phyloP scores from a whole-genome alignment of 75 land plant species.

The Cupressus sempervirens region DNA sequence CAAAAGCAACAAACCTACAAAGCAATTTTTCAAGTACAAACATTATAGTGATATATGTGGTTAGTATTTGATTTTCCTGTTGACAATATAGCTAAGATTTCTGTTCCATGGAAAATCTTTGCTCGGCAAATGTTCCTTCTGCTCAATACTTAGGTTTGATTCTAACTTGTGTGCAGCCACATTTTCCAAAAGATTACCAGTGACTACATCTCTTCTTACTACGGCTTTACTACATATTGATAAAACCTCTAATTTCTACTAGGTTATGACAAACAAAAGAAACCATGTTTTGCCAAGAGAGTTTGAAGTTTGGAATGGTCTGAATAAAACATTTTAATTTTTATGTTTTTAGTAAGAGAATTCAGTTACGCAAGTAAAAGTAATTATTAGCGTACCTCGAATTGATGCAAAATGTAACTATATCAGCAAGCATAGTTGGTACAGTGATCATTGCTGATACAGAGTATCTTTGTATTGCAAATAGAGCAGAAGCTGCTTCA shows the following conservation, averaged over 20 bases:
- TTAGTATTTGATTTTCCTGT: too few species aligned
- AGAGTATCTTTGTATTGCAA: conserved; percentile 45
- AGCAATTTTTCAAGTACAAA: too few species aligned
- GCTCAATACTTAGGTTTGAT: too few species aligned
- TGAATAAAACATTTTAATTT: not conserved
- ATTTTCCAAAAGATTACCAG: too few species aligned
- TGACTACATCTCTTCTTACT: not conserved
- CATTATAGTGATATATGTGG: too few species aligned
- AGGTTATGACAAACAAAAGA: not conserved
- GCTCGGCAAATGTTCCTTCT: too few species aligned
- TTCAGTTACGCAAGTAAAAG: not conserved
- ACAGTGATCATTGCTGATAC: conserved; percentile 87
- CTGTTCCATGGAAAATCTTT: too few species aligned
- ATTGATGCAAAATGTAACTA: conserved; percentile 23
- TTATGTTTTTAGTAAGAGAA: not conserved
- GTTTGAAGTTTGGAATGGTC: not conserved
- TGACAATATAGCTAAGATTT: too few species aligned
- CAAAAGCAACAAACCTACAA: too few species aligned
- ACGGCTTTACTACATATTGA: not conserved
- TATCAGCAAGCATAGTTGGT: conserved; percentile 91
- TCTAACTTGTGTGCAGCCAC: too few species aligned
- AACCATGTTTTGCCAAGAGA: not conserved
- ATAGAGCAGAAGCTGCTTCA: conserved; percentile 40
- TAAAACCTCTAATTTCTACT: not conserved
- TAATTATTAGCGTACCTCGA: conserved; percentile 5